phyloP scores from a whole-genome alignment of 78 protist genomes.

The Dictyostelium brefeldianum region DNA sequence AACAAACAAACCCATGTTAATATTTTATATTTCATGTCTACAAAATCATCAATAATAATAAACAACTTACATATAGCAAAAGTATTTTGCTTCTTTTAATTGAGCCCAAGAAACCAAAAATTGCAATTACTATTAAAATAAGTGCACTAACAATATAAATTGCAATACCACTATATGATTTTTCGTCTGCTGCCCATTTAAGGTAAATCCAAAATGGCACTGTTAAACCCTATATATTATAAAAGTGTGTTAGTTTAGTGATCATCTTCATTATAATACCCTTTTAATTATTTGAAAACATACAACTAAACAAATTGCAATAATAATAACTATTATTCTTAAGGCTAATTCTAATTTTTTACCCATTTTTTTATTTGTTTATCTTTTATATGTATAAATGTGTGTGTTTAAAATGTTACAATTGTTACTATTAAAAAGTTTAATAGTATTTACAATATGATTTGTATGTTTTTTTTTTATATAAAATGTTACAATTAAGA shows the following conservation, averaged over 20 bases:
- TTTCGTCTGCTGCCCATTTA: conserved; percentile 24
- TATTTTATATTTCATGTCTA: neutral
- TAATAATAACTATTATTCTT: conserved; percentile 30
- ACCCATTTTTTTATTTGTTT: conserved; percentile 23
- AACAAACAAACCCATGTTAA: neutral
- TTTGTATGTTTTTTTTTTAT: neutral
- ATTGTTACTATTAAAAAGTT: too few species aligned
- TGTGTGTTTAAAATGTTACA: neutral
- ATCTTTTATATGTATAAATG: too few species aligned
- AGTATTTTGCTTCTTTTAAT: conserved; percentile 40
- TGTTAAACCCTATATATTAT: conserved; percentile 24
- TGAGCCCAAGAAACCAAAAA: conserved; percentile 42
- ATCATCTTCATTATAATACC: too few species aligned
- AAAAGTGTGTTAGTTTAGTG: too few species aligned
- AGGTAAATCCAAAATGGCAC: conserved; percentile 72
- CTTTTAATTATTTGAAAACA: neutral
- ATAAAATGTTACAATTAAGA: neutral
- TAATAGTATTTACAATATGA: neutral
- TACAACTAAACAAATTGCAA: conserved; percentile 21
- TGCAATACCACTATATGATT: conserved; percentile 12
- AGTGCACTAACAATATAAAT: conserved; percentile 39
- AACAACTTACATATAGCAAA: conserved; percentile 46
- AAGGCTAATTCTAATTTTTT: conserved; percentile 25
- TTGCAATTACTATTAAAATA: conserved; percentile 35
- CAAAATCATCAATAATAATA: neutral